A percentile compares a stretch with the other conserved stretches of the same genome.
Evolutionary conservation across 495 filamentous ascomycete genomes (phyloP).

Genomic region (Penicillium crystallinum): DNA sequence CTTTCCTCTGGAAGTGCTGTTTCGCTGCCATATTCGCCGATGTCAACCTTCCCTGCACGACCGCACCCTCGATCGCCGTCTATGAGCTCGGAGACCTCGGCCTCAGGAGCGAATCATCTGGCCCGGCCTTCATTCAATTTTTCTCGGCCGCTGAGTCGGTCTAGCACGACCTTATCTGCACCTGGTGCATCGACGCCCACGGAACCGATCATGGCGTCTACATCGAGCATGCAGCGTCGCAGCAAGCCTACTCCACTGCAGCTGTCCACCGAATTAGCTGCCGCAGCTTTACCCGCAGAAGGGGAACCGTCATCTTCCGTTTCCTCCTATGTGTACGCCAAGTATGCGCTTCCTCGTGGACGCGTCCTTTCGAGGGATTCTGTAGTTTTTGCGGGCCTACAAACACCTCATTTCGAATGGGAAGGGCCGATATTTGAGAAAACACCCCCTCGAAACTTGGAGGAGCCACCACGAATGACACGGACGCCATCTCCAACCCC

Average conservation of each 20-base stretch:
- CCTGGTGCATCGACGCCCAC: conserved; percentile 27
- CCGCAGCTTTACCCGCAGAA: conserved; percentile 13
- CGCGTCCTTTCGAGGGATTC: conserved; percentile 69
- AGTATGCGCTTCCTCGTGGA: conserved; percentile 76
- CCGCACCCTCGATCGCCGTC: conserved; percentile 69
- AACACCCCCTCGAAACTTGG: conserved; percentile 41
- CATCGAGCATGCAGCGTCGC: conserved; percentile 26
- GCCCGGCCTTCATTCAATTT: conserved; percentile 85
- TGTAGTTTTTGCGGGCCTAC: conserved; percentile 55
- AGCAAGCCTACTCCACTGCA: conserved; percentile 39
- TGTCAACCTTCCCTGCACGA: conserved; percentile 51
- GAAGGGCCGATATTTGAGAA: conserved; percentile 51
- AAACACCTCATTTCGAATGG: conserved; percentile 57
- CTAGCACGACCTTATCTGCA: conserved; percentile 55
- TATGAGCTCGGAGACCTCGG: conserved; percentile 69
- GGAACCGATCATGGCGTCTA: conserved; percentile 11
- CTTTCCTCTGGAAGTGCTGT: conserved; percentile 62
- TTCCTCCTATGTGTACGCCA: conserved; percentile 77
- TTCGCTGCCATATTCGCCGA: conserved; percentile 57
- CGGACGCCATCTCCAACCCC: conserved; percentile 35
- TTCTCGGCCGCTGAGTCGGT: conserved; percentile 80
- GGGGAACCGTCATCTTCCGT: conserved; percentile 45
- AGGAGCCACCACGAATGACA: conserved; percentile 31
- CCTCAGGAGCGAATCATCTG: conserved; percentile 50
- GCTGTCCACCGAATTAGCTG: conserved; percentile 18